Base-by-base conservation (phyloP, 371 early-diverging fungal genomes). In the Mortierella sp. region DNA sequence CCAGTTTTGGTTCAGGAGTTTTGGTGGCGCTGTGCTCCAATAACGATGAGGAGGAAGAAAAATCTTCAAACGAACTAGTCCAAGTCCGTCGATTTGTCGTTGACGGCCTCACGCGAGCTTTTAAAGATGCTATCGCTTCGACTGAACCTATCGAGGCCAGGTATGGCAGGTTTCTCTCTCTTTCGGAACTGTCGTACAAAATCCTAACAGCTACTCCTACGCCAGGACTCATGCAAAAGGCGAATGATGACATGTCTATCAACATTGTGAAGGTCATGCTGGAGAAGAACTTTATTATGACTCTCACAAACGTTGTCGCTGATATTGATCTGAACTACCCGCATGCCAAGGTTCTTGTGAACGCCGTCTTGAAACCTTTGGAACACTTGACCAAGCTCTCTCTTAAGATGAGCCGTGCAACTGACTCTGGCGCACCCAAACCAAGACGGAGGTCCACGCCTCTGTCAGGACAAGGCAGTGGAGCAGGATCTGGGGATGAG, bases 251-350 rank as follows among this genome's bases (percentile, higher is more conserved):
- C 48, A 84, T 83, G 2, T 87, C 87, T 41, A 74, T 88, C 74
- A 86, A 85, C 52, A 86, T 96, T 43, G 94, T 94, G 24, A 92
- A 92, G 73, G 86, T 94, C 63, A 95, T 98, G 94, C 79, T 99
- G 24, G 98, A 99, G 55, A 96, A 95, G 70, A 91, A 92, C 24
- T 95, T 95, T 76, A 95, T 97, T 1, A 89, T 87, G 41, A 83
- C 93, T 0, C 77, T 99, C 55, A 95, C 96, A 4, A 88, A 87
- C 33, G 91, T 94, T 13, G 83, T 97, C 16, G 90, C 91, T 64
- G 95, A 96, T 64, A 87, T 99, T 40, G 98, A 99, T 74, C 85
- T 96, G 58, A 93, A 95, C 77, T 96, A 97, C 76, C 97, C 98
- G 10, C 87, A 90, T 61, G 87, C 96, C 47, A 92, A 90, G 52